phyloP scores from a whole-genome alignment of 2,329 filamentous ascomycete species.

The Karstenula rhodostoma region DNA sequence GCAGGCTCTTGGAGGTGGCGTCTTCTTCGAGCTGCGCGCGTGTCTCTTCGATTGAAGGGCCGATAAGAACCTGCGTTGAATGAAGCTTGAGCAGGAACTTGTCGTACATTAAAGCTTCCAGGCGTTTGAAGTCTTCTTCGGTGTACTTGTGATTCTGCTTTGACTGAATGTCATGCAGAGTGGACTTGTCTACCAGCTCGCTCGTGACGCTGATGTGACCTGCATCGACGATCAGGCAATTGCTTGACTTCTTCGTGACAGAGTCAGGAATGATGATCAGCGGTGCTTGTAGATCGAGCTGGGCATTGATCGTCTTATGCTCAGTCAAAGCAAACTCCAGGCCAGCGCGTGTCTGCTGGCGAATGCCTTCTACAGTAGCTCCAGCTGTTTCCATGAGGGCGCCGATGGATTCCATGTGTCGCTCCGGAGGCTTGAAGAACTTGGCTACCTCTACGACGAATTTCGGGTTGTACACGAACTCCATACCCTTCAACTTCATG shows the following conservation, averaged over 20 bases:
- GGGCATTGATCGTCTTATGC: slow-evolving; percentile 97
- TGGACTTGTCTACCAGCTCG: slow-evolving; percentile 90
- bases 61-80: slow-evolving; percentile 94
- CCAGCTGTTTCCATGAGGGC: slow-evolving; percentile 95
- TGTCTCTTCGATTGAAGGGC: slow-evolving; percentile 89
- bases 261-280: slow-evolving; percentile 96
- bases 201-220: slow-evolving; percentile 95
- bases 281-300: slow-evolving; percentile 92
- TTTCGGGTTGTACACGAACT: slow-evolving; percentile 96
- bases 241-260: slow-evolving; percentile 79
- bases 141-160: slow-evolving; percentile 90
- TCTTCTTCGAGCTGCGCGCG: slow-evolving; percentile 78
- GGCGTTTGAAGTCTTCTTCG: slow-evolving; percentile 84
- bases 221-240: slow-evolving; percentile 93
- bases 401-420: slow-evolving; percentile 98
- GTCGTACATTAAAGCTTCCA: slow-evolving; percentile 97
- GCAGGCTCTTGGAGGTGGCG: slow-evolving; percentile 74
- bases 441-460: slow-evolving; percentile 90
- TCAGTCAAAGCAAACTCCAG: slow-evolving; percentile 96
- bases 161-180: slow-evolving; percentile 85
- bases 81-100: slow-evolving; percentile 92
- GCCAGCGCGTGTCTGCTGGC: slow-evolving; percentile 94
- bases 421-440: slow-evolving; percentile 95
- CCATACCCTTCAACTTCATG: slow-evolving; percentile 91
- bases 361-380: slow-evolving; percentile 91